A percentile compares a stretch with the other conserved stretches of the same genome.
phyloP scores from a whole-genome alignment of 2,329 filamentous ascomycete species.

The Aspergillus latus region DNA sequence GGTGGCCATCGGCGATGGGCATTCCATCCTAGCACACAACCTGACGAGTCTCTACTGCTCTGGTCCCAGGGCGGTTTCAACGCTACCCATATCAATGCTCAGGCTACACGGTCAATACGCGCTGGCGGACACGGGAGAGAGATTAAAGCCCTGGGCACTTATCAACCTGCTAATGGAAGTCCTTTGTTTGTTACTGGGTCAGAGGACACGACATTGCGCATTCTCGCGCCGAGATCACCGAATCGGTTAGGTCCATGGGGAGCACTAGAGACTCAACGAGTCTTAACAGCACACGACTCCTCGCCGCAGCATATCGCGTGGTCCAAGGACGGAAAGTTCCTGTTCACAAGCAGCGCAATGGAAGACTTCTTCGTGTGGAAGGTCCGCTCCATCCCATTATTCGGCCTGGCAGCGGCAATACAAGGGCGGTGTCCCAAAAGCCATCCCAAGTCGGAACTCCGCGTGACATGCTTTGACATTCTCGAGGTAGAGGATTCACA shows the following conservation, averaged over 20 bases:
- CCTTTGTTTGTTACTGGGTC: conserved; percentile 64
- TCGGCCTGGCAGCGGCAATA: conserved; percentile 55
- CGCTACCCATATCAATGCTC: conserved; percentile 40
- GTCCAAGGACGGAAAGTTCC: conserved; percentile 63
- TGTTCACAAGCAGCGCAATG: conserved; percentile 83
- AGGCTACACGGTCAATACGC: conserved; percentile 56
- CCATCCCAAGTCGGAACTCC: conserved; percentile 63
- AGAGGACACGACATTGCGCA: conserved; percentile 72
- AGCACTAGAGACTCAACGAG: conserved; percentile 56
- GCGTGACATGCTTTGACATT: conserved; percentile 78
- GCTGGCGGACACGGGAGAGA: conserved; percentile 81
- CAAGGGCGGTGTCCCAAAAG: conserved; percentile 51
- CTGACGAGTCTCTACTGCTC: conserved; percentile 57
- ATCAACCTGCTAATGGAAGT: conserved; percentile 23
- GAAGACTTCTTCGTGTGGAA: conserved; percentile 91
- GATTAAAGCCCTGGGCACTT: conserved; percentile 64
- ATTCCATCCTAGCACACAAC: conserved; percentile 41
- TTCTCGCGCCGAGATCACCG: conserved; percentile 50
- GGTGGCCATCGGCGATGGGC: conserved; percentile 79
- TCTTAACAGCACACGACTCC: conserved; percentile 74
- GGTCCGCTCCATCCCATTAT: conserved; percentile 55
- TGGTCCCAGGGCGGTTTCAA: conserved; percentile 72
- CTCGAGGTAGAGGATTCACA: conserved; percentile 29
- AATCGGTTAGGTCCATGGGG: conserved; percentile 21
- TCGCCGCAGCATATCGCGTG: conserved; percentile 81